Base-by-base conservation (phyloP, 1,284 basidiomycete genomes). In the Peniophora sp. region DNA sequence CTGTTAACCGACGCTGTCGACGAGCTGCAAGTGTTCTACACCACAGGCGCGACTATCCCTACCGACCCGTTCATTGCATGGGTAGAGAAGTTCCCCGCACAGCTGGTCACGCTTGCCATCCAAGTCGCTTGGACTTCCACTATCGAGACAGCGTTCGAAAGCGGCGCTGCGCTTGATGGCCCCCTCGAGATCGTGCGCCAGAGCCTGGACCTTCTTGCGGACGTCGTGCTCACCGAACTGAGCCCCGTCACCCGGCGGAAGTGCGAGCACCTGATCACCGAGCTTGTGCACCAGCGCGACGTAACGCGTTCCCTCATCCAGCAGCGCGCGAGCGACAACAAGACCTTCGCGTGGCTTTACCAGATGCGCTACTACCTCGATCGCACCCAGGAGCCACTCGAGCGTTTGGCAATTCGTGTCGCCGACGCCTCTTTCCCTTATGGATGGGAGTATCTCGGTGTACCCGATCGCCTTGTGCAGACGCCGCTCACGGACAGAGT, bases 331-430 rank as follows among this genome's bases (percentile, higher is more conserved):
- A 56, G 69, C 1, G 83, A 88, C 54, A 70, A 79, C 53, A 83
- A 81, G 57, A 79, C 80, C 52, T 99, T 99, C 66, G 80, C 83
- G 5, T 99, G 97, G 97, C 74, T 98, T 10, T 97, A 93, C 59
- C 95, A 99, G 65, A 98, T 99, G 96, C 90, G 97, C 8, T 99
- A 95, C 74, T 98, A 99, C 66, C 78, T 97, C 45, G 85, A 97
- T 61, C 73, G 75, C 14, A 65, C 69, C 0, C 64, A 79, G 12
- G 79, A 85, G 36, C 88, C 93, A 0, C 73, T 97, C 39, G 83
- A 94, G 23, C 75, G 92, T 23, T 74, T 97, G 16, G 72, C 77
- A 9, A 88, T 97, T 55, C 83, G 81, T 53, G 90, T 92, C 59
- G 96, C 97, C 16, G 90, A 97, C 66, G 94, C 96, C 2, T 76